Conservation (phyloP, 2,329 filamentous ascomycete species). For the Aspergillus unguis region DNA sequence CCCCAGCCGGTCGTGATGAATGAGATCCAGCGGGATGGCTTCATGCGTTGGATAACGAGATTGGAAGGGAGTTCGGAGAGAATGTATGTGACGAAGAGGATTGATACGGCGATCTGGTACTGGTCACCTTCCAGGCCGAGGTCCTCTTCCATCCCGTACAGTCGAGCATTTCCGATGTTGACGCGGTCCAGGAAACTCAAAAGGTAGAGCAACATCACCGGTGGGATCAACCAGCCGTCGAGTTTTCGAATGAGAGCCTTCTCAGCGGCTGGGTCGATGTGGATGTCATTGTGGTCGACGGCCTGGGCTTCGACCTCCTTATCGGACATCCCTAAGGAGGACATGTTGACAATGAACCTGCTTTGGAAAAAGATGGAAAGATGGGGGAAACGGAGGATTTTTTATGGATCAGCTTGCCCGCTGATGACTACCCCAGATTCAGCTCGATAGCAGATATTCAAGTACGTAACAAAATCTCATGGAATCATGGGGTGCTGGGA, state of each 20-base stretch:
- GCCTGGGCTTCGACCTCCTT: constrained; percentile 1
- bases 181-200: constrained; percentile 11
- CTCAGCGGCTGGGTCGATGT: constrained; percentile 11
- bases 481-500: no score
- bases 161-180: constrained; percentile 10
- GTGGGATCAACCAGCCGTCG: constrained; percentile 7
- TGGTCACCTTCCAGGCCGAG: constrained; percentile 8
- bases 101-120: constrained; percentile 9
- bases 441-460: no score
- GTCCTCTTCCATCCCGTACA: constrained; percentile 9
- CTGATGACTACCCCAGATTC: no score
- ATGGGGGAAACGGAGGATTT: not conserved
- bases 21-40: constrained; percentile 11
- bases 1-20: constrained; percentile 12
- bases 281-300: constrained; percentile 8
- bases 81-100: constrained; percentile 12
- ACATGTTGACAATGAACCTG: constrained; percentile 4
- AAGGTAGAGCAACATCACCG: constrained; percentile 9
- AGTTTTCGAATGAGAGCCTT: constrained; percentile 10
- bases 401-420: no score
- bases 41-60: constrained; percentile 11
- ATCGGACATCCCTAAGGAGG: not conserved
- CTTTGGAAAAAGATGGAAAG: not conserved
- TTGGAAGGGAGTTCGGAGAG: constrained; percentile 12
- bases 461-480: constrained; percentile 1